Evolutionary conservation across 305 asterid genomes (phyloP).

Genomic region (Nicotiana rustica): DNA sequence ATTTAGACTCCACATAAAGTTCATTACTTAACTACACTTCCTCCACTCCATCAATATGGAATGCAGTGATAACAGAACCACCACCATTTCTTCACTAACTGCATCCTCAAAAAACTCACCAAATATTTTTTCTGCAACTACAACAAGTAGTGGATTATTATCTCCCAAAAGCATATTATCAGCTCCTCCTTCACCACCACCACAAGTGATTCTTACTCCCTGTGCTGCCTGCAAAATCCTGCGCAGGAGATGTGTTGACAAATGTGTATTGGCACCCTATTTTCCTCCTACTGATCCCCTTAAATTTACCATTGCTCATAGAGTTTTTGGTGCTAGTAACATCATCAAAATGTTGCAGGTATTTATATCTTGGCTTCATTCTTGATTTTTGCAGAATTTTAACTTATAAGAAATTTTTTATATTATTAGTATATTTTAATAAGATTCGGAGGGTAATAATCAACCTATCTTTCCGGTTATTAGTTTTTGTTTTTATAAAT

Average conservation of each 20-base stretch:
- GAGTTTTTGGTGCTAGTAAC: slow-evolving; percentile 42
- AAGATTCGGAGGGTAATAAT: too few relatives aligned
- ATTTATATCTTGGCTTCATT: too few relatives aligned
- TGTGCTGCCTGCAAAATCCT: slow-evolving; percentile 45
- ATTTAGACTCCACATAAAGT: background rate
- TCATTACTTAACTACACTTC: background rate
- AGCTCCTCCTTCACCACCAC: background rate
- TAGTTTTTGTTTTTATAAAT: too few relatives aligned
- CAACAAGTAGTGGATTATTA: background rate
- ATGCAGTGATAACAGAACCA: background rate
- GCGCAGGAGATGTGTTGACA: slow-evolving; percentile 42
- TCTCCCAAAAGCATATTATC: background rate
- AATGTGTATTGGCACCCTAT: slow-evolving; percentile 39
- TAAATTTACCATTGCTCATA: slow-evolving; percentile 38
- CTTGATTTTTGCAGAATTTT: too few relatives aligned
- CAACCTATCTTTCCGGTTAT: too few relatives aligned
- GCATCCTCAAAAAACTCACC: background rate
- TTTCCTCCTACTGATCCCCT: slow-evolving; percentile 41
- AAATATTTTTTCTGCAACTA: background rate
- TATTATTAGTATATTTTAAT: too few relatives aligned
- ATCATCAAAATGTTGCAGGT: slow-evolving; percentile 40
- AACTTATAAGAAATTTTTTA: too few relatives aligned
- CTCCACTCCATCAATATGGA: background rate
- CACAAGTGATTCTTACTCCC: slow-evolving; percentile 31
- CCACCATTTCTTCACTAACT: background rate